Evolutionary conservation across 2,329 filamentous ascomycete species (phyloP).

Genomic region (Tolypocladium capitatum): DNA sequence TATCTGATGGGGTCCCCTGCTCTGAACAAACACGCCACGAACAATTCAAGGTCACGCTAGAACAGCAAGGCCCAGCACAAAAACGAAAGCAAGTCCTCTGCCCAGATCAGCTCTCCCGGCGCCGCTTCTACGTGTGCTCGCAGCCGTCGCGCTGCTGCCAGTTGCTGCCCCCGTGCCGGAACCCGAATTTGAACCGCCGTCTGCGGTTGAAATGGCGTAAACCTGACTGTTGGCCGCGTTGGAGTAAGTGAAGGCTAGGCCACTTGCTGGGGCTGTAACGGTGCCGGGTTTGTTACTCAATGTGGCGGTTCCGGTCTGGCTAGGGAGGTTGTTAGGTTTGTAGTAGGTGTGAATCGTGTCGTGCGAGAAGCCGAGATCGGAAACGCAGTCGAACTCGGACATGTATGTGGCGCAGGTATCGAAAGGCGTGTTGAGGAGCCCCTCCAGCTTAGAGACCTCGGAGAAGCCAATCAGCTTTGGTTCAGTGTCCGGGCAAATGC

Average conservation of each 20-base stretch:
- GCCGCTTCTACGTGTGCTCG: not conserved
- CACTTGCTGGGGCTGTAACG: not conserved
- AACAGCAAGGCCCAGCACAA: too few species aligned
- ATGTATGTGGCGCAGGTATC: not conserved
- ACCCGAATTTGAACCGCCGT: not conserved
- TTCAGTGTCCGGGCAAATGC: not conserved
- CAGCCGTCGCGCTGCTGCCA: not conserved
- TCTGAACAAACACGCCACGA: too few species aligned
- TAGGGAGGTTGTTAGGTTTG: not conserved
- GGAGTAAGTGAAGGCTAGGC: not conserved
- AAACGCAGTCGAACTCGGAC: not conserved
- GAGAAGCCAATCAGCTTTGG: not conserved
- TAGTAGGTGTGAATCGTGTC: not conserved
- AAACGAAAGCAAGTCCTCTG: too few species aligned
- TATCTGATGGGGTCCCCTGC: slow-evolving; percentile 14
- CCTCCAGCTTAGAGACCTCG: not conserved
- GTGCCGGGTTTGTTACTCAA: not conserved
- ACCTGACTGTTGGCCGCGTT: not conserved
- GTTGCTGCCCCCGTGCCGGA: not conserved
- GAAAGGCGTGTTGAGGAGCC: not conserved
- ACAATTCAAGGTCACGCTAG: too few species aligned
- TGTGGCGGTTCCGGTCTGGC: not conserved
- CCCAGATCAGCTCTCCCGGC: not conserved
- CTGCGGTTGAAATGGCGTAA: not conserved
- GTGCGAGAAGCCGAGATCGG: not conserved